These are phyloP conservation scores for Talaromyces funiculosus DNA, from an alignment of 2,329 filamentous ascomycete species.

Conservation along the genomic window DNA sequence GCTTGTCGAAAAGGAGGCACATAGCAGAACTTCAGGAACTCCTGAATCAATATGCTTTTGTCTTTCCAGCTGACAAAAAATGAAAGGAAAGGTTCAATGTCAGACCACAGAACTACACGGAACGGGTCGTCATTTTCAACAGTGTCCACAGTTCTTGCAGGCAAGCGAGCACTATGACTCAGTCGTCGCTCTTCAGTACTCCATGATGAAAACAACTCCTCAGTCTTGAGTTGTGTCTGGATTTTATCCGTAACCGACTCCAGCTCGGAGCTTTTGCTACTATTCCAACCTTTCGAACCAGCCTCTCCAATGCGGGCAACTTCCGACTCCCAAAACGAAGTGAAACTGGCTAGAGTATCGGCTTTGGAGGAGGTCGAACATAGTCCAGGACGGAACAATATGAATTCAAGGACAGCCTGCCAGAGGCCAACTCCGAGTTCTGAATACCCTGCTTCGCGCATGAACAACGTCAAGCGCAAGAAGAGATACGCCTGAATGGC, in stretches of 20 bases:
- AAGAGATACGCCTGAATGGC: slow-evolving; percentile 62
- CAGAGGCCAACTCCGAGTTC: slow-evolving; percentile 74
- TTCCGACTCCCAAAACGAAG: slow-evolving; percentile 84
- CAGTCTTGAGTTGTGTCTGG: slow-evolving; percentile 18
- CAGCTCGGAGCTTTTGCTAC: slow-evolving; percentile 20
- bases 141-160: slow-evolving; percentile 70
- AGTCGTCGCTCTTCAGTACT: slow-evolving; percentile 49
- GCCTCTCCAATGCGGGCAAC: slow-evolving; percentile 70
- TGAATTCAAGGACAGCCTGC: slow-evolving; percentile 74
- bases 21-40: slow-evolving; percentile 63
- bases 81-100: slow-evolving; percentile 61
- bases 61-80: slow-evolving; percentile 27
- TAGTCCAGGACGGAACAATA: slow-evolving; percentile 53
- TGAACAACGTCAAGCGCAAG: slow-evolving; percentile 65
- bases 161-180: slow-evolving; percentile 49
- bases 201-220: slow-evolving; percentile 42
- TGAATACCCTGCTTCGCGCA: slow-evolving; percentile 69
- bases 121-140: slow-evolving; percentile 74
- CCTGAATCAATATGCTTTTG: slow-evolving; percentile 54
- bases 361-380: slow-evolving; percentile 16
- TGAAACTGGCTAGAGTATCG: slow-evolving; percentile 44
- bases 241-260: slow-evolving; percentile 31
- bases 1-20: slow-evolving; percentile 50
- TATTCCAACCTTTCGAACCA: slow-evolving; percentile 63
- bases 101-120: slow-evolving; percentile 71